A percentile compares a stretch with the other conserved stretches of the same genome.
Conservation (phyloP, 164 flowering plant genomes). For the Litsea cubeba region DNA sequence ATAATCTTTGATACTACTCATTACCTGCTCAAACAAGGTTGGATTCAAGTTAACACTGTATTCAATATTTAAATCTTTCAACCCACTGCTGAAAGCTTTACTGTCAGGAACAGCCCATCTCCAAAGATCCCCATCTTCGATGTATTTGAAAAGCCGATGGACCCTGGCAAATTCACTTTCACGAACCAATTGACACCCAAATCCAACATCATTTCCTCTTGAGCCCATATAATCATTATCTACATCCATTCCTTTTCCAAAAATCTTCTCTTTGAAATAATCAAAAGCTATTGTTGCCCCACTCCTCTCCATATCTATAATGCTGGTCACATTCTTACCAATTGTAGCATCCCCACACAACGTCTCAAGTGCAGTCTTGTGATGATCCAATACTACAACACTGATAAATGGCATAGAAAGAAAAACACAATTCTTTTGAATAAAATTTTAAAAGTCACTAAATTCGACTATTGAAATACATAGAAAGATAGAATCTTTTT, state of each 20-base stretch:
- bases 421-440: neutral
- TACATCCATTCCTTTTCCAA: neutral
- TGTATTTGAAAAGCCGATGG: constrained; percentile 49
- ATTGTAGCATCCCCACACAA: constrained; percentile 18
- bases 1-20: neutral
- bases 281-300: constrained; percentile 92
- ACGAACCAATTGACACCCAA: constrained; percentile 14
- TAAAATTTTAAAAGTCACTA: too few species aligned
- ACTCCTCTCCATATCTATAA: constrained; percentile 75
- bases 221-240: neutral
- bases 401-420: constrained; percentile 15
- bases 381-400: constrained; percentile 74
- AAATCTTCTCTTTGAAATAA: constrained; percentile 57
- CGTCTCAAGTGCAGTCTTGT: constrained; percentile 81
- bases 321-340: constrained; percentile 40
- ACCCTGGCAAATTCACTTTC: constrained; percentile 34
- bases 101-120: constrained; percentile 70
- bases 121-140: constrained; percentile 91
- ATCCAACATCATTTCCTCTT: neutral
- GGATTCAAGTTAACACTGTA: constrained; percentile 42
- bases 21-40: constrained; percentile 57
- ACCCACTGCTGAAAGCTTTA: constrained; percentile 83
- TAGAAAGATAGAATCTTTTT: too few species aligned
- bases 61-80: constrained; percentile 68
- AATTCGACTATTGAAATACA: too few species aligned